Base-by-base conservation (phyloP, 1,284 basidiomycete species). In the Moesziomyces antarcticus region DNA sequence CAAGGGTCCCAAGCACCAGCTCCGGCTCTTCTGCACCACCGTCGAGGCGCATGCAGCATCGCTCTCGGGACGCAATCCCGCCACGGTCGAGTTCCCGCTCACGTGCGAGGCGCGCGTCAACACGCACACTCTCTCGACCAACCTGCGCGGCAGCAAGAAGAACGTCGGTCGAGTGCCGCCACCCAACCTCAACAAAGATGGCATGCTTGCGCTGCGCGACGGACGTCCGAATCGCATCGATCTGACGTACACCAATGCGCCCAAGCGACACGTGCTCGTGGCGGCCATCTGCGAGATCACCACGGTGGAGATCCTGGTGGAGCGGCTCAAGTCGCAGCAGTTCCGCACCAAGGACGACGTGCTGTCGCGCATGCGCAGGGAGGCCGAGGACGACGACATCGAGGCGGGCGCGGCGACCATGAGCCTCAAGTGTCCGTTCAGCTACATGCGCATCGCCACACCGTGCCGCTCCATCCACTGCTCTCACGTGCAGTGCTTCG, bases 401-500 rank as follows among this genome's bases (percentile, higher is more conserved):
- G 67, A 76, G 45, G 66, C 71, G 2, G 81, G 81, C 6, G 78
- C 81, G 3, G 73, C 77, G 2, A 80, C 76, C 3, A 69, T 83
- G 56, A 76, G 72, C 16, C 65, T 83, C 14, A 80, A 75, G 27
- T 81, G 80, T 30, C 82, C 82, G 91, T 86, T 99, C 60, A 94
- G 93, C 52, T 97, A 93, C 81, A 90, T 91, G 85, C 91, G 95
- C 13, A 91, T 99, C 62, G 87, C 85, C 27, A 91, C 89, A 0
- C 96, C 97, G 3, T 91, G 92, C 81, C 91, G 96, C 18, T 95
- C 96, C 0, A 88, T 86, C 14, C 86, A 88, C 68, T 99, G 97
- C 82, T 89, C 92, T 22, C 97, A 99, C 84, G 87, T 93, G 3
- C 93, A 97, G 80, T 99, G 97, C 85, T 99, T 99, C 84, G 97